These are phyloP conservation scores for Trebouxia sp. DNA, from an alignment of 139 green algal species.

Conservation along the genomic window DNA sequence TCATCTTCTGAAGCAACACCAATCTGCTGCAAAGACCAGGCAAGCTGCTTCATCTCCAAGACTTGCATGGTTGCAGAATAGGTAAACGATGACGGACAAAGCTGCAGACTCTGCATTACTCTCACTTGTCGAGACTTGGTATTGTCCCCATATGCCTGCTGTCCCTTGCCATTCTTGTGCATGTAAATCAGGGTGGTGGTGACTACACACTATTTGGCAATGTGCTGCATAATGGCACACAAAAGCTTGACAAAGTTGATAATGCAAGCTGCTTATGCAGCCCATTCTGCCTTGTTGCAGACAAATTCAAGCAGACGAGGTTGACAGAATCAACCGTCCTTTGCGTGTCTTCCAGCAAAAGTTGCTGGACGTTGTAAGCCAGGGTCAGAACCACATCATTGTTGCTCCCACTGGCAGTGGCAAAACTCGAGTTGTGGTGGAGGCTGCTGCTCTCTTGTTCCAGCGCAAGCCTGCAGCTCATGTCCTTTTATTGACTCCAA, in stretches of 20 bases:
- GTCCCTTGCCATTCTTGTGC: too few relatives aligned
- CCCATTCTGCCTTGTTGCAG: conserved; percentile 5
- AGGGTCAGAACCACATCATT: conserved; percentile 8
- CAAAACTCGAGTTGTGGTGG: background rate
- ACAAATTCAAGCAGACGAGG: background rate
- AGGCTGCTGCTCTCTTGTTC: background rate
- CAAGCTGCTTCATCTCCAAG: background rate
- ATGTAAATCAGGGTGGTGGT: too few relatives aligned
- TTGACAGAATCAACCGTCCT: background rate
- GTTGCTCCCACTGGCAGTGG: conserved; percentile 1
- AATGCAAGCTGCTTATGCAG: too few relatives aligned
- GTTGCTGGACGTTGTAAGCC: background rate
- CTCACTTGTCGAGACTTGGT: too few relatives aligned
- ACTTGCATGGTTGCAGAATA: too few relatives aligned
- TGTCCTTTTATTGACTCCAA: background rate
- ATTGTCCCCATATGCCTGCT: too few relatives aligned
- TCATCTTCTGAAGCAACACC: background rate
- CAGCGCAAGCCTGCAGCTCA: background rate
- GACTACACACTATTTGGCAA: too few relatives aligned
- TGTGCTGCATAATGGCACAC: too few relatives aligned
- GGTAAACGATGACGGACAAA: too few relatives aligned
- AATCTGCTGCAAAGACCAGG: background rate
- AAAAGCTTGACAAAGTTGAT: too few relatives aligned
- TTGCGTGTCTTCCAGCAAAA: conserved; percentile 9
- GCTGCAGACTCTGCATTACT: too few relatives aligned